Base-by-base conservation (phyloP, 768 basidiomycete genomes). In the Cystobasidium onofrii region DNA sequence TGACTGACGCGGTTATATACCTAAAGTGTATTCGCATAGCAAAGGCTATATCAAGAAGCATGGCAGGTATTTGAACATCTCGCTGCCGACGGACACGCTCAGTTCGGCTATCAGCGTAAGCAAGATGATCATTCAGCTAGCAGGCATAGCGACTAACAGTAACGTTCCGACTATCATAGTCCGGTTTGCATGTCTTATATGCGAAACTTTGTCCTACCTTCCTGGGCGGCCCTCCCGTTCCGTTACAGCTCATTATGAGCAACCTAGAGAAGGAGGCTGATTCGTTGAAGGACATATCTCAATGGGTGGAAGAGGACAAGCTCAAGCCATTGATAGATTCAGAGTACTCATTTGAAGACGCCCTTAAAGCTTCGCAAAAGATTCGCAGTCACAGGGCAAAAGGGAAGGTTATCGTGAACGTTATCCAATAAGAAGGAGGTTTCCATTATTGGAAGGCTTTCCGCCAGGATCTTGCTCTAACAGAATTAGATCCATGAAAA, bases 381-480 rank as follows among this genome's bases (percentile, higher is more conserved):
- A 78, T 89, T 12, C 81, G 87, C 83, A 84, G 85, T 0, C 80
- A 82, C 10, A 82, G 85, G 23, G 86, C 87, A 0, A 84, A 82
- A 1, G 89, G 89, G 0, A 90, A 90, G 78, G 84, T 90, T 1
- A 83, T 89, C 1, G 84, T 90, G 23, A 69, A 63, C n/a, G 33
- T 63, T 6, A 15, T 39, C 39, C 39, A 39, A 15, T 54, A n/a
- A 20, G 52, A 6, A n/a, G 52, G n/a, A 6, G 10, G n/a, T n/a
- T n/a, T n/a, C n/a, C n/a, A n/a, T n/a, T n/a, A n/a, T n/a, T n/a
- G n/a, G n/a, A n/a, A n/a, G n/a, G n/a, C n/a, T n/a, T n/a, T n/a
- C n/a, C n/a, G n/a, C n/a, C n/a, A n/a, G n/a, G n/a, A n/a, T n/a
- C n/a, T n/a, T n/a, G n/a, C n/a, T n/a, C n/a, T n/a, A n/a, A n/a